Base-by-base conservation (phyloP, 1,284 basidiomycete species). In the Cutaneotrichosporon daszewskae region DNA sequence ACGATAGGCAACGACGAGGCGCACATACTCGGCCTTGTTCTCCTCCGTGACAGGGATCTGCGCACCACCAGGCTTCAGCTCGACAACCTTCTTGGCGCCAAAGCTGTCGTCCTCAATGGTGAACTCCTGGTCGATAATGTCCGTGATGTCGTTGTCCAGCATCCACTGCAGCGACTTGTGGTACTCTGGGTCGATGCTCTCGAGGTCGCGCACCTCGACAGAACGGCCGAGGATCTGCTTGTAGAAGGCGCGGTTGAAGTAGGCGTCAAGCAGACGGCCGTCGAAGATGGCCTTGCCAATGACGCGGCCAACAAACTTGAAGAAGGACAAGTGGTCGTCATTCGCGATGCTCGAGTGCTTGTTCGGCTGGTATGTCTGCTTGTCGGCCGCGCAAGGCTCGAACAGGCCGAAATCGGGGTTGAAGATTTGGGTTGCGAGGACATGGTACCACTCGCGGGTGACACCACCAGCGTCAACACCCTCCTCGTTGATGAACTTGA, bases 391-490 rank as follows among this genome's bases (percentile, higher is more conserved):
- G 64, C 90, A 96, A 10, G 94, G 94, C 66, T 96, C 89, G 79
- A 98, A 99, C 17, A 98, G 78, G 11, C 64, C 68, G 60, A 98
- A 96, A 72, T 95, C 89, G n/a, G 95, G 92, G 67, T 99, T 91
- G 73, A 99, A 97, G 86, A 99, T 99, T 69, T 96, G 92, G 43
- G 91, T 80, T 1, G 94, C 92, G 17, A 99, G 80, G 43, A 96
- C 94, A 59, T 91, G 87, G 82, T 94, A 96, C 94, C 94, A 97
- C 73, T 97, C 94, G 53, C 94, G 80, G 3, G 95, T 96, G 32
- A 98, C 89, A 60, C 95, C 95, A 20, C 95, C 95, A 0, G 95
- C 95, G 67, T 98, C 95, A 36, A 98, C 88, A 54, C 95, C 95
- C 61, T 98, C 95, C 64, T 99, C 95, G 52, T 91, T 85, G 64